Conservation (phyloP, 768 basidiomycete genomes). For the Daedaleopsis sinensis region DNA sequence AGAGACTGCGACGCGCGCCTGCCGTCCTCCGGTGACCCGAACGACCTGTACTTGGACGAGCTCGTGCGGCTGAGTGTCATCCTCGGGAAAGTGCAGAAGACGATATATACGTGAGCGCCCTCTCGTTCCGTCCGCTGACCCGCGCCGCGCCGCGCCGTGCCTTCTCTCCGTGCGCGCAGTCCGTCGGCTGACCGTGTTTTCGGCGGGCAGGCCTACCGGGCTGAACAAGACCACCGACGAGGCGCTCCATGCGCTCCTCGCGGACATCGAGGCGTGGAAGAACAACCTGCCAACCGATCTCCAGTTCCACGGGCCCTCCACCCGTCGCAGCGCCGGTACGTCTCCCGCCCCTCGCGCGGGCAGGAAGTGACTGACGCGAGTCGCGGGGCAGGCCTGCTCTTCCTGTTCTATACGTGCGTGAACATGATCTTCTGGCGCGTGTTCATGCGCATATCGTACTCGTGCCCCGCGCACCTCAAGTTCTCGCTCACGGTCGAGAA, state of each 20-base stretch:
- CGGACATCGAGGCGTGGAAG: constrained; percentile 79
- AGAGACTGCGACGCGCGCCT: constrained; percentile 95
- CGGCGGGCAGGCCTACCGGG: constrained; percentile 72
- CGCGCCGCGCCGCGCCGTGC: constrained; percentile 19
- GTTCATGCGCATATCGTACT: constrained; percentile 97
- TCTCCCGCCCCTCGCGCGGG: neutral
- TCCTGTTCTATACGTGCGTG: constrained; percentile 86
- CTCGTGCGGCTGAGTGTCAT: constrained; percentile 90
- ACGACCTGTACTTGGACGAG: constrained; percentile 84
- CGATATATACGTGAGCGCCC: constrained; percentile 77
- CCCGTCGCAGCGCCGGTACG: constrained; percentile 68
- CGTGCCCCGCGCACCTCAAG: constrained; percentile 87
- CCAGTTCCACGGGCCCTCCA: constrained; percentile 72
- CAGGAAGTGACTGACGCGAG: neutral
- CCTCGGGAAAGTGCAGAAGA: constrained; percentile 89
- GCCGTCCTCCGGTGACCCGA: constrained; percentile 83
- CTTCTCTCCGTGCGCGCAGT: neutral
- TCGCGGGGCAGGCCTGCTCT: constrained; percentile 68
- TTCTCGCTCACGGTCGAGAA: constrained; percentile 80
- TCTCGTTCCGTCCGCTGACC: neutral
- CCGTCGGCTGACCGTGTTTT: constrained; percentile 9
- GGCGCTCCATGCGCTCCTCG: constrained; percentile 63
- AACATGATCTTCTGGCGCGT: constrained; percentile 98
- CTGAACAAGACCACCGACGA: constrained; percentile 85
- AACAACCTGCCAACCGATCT: constrained; percentile 75